Evolutionary conservation across 805 yeast species (phyloP).

Genomic region (Teunomyces lycoperdinae): DNA sequence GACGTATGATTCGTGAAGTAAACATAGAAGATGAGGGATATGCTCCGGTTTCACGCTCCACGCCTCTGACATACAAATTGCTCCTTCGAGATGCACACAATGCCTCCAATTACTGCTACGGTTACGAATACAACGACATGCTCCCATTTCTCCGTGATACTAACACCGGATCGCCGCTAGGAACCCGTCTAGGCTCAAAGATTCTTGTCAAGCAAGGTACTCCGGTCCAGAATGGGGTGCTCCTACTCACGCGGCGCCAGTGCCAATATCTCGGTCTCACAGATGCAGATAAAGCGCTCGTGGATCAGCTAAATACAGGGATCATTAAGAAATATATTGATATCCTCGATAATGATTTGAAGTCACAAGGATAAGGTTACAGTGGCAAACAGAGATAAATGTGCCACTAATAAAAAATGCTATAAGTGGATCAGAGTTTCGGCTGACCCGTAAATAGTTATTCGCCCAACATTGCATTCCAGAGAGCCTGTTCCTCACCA

Average conservation of each 20-base stretch:
- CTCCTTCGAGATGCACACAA: constrained; percentile 49
- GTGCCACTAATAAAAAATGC: neutral
- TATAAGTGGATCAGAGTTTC: neutral
- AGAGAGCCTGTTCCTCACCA: constrained; percentile 66
- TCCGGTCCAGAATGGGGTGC: constrained; percentile 44
- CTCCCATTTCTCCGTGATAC: constrained; percentile 44
- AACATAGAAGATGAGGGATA: constrained; percentile 41
- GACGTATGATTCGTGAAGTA: constrained; percentile 46
- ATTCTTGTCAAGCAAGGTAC: constrained; percentile 51
- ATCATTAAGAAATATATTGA: constrained; percentile 38
- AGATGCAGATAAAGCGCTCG: constrained; percentile 19
- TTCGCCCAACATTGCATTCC: constrained; percentile 57
- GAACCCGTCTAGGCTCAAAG: constrained; percentile 54
- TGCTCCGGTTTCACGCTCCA: neutral
- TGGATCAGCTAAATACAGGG: constrained; percentile 30
- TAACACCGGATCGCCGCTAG: constrained; percentile 25
- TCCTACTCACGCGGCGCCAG: constrained; percentile 31
- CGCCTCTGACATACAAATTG: constrained; percentile 44
- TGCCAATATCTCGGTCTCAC: constrained; percentile 34
- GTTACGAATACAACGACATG: constrained; percentile 51
- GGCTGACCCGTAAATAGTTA: constrained; percentile 17
- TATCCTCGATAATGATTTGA: constrained; percentile 30
- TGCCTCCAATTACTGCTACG: constrained; percentile 51
- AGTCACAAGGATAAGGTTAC: neutral
- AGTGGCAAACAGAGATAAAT: neutral